Base-by-base conservation (phyloP, 2,329 filamentous ascomycete genomes). In the Aspergillus fischeri region DNA sequence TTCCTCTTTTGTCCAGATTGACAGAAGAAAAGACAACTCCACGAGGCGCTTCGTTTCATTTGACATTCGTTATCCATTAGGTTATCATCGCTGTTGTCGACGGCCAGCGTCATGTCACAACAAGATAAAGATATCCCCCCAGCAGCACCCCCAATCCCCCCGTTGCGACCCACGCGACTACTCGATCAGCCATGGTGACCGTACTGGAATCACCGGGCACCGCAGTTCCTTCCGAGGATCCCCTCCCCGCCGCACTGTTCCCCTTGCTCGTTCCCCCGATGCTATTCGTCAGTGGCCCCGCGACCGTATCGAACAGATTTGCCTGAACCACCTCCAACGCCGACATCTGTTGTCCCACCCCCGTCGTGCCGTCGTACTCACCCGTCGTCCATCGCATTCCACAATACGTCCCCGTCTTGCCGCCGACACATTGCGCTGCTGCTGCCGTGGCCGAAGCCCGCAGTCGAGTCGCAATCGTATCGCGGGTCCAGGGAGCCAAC, bases 261-360 rank as follows among this genome's bases (percentile, higher is more conserved):
- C 74, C 78, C 35, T 72, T 65, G 64, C 81, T 83, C 6, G 78
- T 86, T 9, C 86, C 86, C 50, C 86, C 86, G 2, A 73, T 83
- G 3, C 70, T 62, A 35, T 77, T 72, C 2, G 75, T 77, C 17
- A 76, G 67, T 0, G 75, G 75, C 4, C 77, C 77, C 6, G 73
- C 67, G 3, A 70, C 69, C 10, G 70, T 71, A 28, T 75, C 75
- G 24, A 77, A 65, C 29, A 73, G 58, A 27, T 83, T 86, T 24
- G 81, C 81, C 47, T 89, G 79, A 2, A 88, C 80, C 6, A 87
- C 79, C 64, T 89, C 85, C 67, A 74, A 53, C 2, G 70, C 70
- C 17, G 68, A 67, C 71, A 74, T 74, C 53, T 74, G 72, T 58
- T 74, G 69, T n/a, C 71, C 71, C 24, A 74, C 70, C n/a, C 71